Base-by-base conservation (phyloP, 2,329 filamentous ascomycete species). In the Cucurbitaria berberidis region DNA sequence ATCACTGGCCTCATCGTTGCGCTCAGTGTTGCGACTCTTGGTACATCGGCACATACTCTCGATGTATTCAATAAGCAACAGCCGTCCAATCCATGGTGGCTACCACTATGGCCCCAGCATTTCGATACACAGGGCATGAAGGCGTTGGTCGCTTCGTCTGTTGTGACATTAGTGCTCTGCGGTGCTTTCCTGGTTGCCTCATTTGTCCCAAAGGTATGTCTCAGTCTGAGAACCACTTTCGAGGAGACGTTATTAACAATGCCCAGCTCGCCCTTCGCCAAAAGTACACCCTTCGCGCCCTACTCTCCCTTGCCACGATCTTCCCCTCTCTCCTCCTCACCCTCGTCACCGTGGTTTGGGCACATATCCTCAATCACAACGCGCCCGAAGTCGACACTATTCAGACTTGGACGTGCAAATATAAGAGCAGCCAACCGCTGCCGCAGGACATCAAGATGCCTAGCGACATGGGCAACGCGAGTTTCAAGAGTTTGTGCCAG, bases 61-160 rank as follows among this genome's bases (percentile, higher is more conserved):
- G 63, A 72, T 58, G 62, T 77, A 57, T 81, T 76, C 72, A 75
- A 76, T 56, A 68, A 68, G 27, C 70, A 80, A 57, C 74, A 75
- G 35, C 60, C 64, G 7, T 70, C 70, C 22, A 80, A 80, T 57
- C 74, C 75, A 21, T 81, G 78, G 77, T 80, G 78, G 72, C 67
- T 80, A 3, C 78, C 78, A 1, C 59, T 81, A 36, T 81, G 79
- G 79, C 75, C 74, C 0, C 71, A 75, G 9, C 79, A 81, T 62
- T 81, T 81, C 58, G 74, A 81, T 36, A 73, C 73, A 1, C 66
- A 73, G 16, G 78, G 78, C 15, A 76, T 80, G 3, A 74, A 76
- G 29, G 70, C 70, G 0, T 54, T 79, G 13, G 68, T 80, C 29
- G 78, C 74, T 1, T 74, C 76, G 2, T 67, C 70, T 1, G 68